Conservation (phyloP, 129 eudicot species). For the Deinandra increscens region DNA sequence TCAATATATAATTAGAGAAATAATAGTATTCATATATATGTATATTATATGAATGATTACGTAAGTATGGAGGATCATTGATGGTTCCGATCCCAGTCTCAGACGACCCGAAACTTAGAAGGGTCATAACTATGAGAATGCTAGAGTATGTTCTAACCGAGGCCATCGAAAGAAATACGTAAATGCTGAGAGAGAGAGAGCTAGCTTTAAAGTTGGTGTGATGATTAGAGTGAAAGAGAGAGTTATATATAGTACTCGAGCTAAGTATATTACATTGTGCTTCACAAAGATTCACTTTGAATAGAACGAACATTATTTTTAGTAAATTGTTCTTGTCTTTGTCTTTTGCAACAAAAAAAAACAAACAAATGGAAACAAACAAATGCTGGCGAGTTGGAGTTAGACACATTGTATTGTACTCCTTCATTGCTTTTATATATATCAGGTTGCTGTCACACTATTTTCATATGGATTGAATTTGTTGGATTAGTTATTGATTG, state of each 20-base stretch:
- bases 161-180: neutral
- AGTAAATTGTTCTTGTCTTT: neutral
- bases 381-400: conserved; percentile 13
- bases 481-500: too few relatives aligned
- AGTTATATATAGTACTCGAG: conserved; percentile 7
- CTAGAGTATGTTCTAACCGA: neutral
- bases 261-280: conserved; percentile 5
- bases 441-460: too few relatives aligned
- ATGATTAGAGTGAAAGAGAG: conserved; percentile 12
- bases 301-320: neutral
- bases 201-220: neutral
- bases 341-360: conserved; percentile 1
- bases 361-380: conserved; percentile 17
- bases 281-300: conserved; percentile 15
- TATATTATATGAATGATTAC: neutral
- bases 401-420: too few relatives aligned
- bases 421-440: too few relatives aligned
- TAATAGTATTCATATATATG: neutral
- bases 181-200: neutral
- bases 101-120: conserved; percentile 16
- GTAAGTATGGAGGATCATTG: conserved; percentile 29
- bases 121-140: conserved; percentile 13
- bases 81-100: conserved; percentile 32
- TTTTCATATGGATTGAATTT: too few relatives aligned
- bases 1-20: neutral